Base-by-base conservation (phyloP, 768 basidiomycete genomes). In the Hericium rajendrae region DNA sequence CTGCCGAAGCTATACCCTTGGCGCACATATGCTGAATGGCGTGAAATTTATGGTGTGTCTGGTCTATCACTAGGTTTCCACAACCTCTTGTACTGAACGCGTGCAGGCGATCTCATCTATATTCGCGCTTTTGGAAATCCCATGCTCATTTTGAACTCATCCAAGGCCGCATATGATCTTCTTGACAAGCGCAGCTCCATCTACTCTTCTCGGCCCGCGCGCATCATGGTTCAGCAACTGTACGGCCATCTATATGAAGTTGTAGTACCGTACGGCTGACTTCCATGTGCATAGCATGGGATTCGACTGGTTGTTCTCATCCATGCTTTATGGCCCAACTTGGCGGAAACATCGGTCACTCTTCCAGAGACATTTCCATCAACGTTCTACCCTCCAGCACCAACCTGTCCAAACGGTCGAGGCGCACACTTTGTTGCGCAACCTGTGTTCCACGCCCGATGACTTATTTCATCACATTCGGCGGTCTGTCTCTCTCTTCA, bases 21-120 rank as follows among this genome's bases (percentile, higher is more conserved):
- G 78, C 64, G 70, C 15, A 72, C 72, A 16, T 80, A 78, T 64
- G 75, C 75, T 0, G 58, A 68, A 51, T 79, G 78, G 78, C 71
- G 69, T 55, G 57, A 73, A 24, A 66, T 65, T 16, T 79, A 78
- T 53, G 78, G 78, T 76, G 62, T 9, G 54, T 39, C 22, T 46
- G 51, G 24, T 26, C 15, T 37, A 38, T 20, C n/a, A 8, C 15
- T 22, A n/a, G 10, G 18, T 40, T 13, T 51, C 37, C 12, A 38
- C 28, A 4, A 13, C 18, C 8, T 38, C 16, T 38, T 16, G 26
- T 38, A 41, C 43, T 56, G 24, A 57, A 56, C 38, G 18, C 53
- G 13, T 40, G 2, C 51, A 77, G 78, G 78, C n/a, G 77, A 79
- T 60, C 57, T 79, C 26, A 72, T 79, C 24, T 77, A 76, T 57